Base-by-base conservation (phyloP, 345 rosid species). In the Barbarea vulgaris region DNA sequence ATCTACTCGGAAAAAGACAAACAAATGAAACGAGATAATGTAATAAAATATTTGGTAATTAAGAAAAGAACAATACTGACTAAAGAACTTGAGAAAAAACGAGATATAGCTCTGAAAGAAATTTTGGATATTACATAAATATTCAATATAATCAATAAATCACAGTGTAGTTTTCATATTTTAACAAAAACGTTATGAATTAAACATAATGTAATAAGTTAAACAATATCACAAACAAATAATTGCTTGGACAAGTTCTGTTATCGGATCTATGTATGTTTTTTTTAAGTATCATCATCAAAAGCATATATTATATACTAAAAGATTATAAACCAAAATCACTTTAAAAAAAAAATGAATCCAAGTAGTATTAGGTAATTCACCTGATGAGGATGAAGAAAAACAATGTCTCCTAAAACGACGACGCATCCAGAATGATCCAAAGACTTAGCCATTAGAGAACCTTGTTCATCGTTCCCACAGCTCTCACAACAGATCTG, bases 341-440 rank as follows among this genome's bases (percentile, higher is more conserved):
- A 42, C 31, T 5, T 59, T 2, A 24, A n/a, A 34, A 2, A 24
- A n/a, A 22, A 9, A 3, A 17, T 6, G 25, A 44, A 44, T 18
- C 17, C n/a, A n/a, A n/a, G 47, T 9, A 69, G 25, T 25, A 4
- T 18, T 36, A 3, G 37, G 19, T 19, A 19, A 34, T 6, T 27
- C 72, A 91, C 98, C 97, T 93, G 89, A 62, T 88, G 89, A 3
- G 97, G 96, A 37, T 85, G 85, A 70, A 93, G 93, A 3, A 83
- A 85, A 21, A 88, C 98, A 8, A 83, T 58, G 64, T 82, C 78
- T n/a, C 97, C 93, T 13, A 83, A 66, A 69, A 93, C 91, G 84
- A 91, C 80, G 81, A 91, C 96, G 82, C 82, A 81, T 48, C 91
- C 93, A 0, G 85, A 80, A n/a, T 84, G 79, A 55, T 93, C 97